These are phyloP conservation scores for Bondarzewia mesenterica DNA, from an alignment of 1,284 basidiomycete genomes.

Conservation along the genomic window DNA sequence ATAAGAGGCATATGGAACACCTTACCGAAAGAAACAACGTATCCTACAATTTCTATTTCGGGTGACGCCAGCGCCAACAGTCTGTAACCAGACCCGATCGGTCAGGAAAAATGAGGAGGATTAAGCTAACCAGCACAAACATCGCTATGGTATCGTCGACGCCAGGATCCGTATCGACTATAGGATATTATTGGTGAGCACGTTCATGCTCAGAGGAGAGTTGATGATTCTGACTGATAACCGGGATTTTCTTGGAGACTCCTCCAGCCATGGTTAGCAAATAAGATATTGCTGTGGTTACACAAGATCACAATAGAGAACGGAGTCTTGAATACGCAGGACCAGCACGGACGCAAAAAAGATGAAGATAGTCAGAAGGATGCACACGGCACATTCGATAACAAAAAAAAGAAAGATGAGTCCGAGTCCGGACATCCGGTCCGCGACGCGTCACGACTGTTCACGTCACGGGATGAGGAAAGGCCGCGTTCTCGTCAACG, in stretches of 20 bases:
- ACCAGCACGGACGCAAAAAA: no score
- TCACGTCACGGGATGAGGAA: no score
- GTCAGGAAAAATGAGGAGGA: slow-evolving; percentile 15
- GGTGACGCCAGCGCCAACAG: slow-evolving; percentile 67
- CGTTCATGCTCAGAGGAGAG: background rate
- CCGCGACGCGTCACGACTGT: no score
- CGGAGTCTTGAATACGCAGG: no score
- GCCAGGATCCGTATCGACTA: slow-evolving; percentile 82
- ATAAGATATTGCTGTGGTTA: background rate
- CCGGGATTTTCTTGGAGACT: slow-evolving; percentile 31
- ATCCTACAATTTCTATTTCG: slow-evolving; percentile 71
- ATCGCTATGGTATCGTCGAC: slow-evolving; percentile 87
- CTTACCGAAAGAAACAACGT: slow-evolving; percentile 70
- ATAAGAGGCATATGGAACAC: background rate
- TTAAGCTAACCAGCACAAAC: slow-evolving; percentile 20
- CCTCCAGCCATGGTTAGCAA: slow-evolving; percentile 3
- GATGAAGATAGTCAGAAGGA: no score
- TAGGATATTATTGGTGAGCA: slow-evolving; percentile 2
- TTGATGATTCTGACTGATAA: slow-evolving; percentile 42
- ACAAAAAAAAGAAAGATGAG: no score
- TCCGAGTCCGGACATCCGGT: no score
- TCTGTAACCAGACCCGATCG: slow-evolving; percentile 20
- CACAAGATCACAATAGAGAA: no score
- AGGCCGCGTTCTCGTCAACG: no score
- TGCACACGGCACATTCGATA: no score